A percentile compares a stretch with the other conserved stretches of the same genome.
phyloP scores from a whole-genome alignment of 2,329 filamentous ascomycete genomes.

The Phoma sp. region DNA sequence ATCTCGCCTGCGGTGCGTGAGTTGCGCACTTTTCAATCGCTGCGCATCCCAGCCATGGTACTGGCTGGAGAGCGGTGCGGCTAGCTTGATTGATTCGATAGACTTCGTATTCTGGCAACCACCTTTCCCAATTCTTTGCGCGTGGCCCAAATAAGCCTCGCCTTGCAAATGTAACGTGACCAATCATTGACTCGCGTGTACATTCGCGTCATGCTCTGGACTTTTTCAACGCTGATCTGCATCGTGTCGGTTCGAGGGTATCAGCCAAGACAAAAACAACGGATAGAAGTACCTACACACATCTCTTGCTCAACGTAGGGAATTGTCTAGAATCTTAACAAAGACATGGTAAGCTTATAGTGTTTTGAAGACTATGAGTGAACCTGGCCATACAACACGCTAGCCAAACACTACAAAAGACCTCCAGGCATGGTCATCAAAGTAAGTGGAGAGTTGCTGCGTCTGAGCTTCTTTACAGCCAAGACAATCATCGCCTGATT shows the following conservation, averaged over 20 bases:
- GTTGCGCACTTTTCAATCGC: constrained; percentile 18
- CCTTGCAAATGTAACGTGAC: constrained; percentile 7
- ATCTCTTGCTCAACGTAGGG: too few relatives aligned
- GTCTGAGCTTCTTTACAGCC: background rate
- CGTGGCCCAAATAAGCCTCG: constrained; percentile 6
- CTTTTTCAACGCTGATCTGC: constrained; percentile 13
- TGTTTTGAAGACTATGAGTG: too few relatives aligned
- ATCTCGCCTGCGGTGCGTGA: constrained; percentile 13
- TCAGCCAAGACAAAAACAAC: constrained; percentile 3
- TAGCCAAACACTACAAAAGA: too few relatives aligned
- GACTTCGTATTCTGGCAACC: constrained; percentile 27
- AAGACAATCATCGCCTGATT: background rate
- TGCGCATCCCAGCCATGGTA: background rate
- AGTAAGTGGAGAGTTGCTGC: too few relatives aligned
- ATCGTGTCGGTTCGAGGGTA: constrained; percentile 6
- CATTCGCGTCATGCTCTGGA: constrained; percentile 10
- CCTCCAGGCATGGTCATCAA: too few relatives aligned
- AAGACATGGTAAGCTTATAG: too few relatives aligned
- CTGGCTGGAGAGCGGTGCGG: background rate
- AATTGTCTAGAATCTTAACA: too few relatives aligned
- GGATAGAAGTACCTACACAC: too few relatives aligned
- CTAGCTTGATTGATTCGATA: constrained; percentile 10
- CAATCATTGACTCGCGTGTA: constrained; percentile 7
- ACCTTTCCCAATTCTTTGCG: constrained; percentile 17
- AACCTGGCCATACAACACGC: too few relatives aligned